Conservation (phyloP, 2,329 filamentous ascomycete species). For the Microsporum canis region DNA sequence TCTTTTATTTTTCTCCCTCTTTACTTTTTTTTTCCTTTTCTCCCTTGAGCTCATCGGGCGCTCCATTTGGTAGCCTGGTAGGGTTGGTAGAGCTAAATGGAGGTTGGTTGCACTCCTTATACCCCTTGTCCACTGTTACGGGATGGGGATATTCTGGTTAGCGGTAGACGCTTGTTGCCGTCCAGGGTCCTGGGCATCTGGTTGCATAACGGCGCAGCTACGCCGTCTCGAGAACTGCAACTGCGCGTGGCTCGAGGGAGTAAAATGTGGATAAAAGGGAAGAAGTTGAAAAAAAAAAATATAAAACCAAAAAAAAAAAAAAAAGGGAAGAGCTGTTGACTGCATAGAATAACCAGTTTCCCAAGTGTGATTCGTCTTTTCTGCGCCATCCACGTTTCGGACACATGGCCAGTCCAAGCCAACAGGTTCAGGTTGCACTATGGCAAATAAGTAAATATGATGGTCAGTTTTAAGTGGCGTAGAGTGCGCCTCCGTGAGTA, state of each 20-base stretch:
- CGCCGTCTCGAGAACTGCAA: background rate
- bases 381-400: slow-evolving; percentile 3
- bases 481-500: background rate
- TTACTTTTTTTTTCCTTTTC: background rate
- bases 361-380: background rate
- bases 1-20: background rate
- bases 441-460: background rate
- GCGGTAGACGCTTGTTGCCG: background rate
- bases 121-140: background rate
- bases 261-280: background rate
- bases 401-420: slow-evolving; percentile 1
- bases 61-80: background rate
- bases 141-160: background rate
- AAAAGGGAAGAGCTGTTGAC: background rate
- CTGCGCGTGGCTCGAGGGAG: background rate
- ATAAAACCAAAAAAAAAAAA: background rate
- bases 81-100: background rate
- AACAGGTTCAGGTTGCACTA: slow-evolving; percentile 2
- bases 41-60: background rate
- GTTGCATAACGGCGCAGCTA: background rate
- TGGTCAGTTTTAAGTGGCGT: background rate
- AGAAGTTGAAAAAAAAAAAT: background rate
- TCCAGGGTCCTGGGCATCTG: background rate
- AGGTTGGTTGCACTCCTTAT: background rate
- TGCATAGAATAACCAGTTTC: background rate